Evolutionary conservation across 306 rosid genomes (phyloP).

Genomic region (Casuarina cunninghamiana): DNA sequence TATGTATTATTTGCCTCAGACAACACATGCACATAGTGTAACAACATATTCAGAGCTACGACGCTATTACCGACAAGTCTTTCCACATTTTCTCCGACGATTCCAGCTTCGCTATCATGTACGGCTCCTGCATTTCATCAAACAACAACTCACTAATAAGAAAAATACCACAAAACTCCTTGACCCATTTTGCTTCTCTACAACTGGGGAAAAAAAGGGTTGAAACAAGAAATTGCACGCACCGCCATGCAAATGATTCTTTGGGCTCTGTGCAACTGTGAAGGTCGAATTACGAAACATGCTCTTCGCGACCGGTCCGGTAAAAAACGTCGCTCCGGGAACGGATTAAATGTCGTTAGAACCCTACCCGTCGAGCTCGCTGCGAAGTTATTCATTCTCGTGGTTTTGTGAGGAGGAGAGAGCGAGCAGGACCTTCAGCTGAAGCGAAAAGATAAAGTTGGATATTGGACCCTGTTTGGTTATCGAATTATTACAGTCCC

Average conservation of each 20-base stretch:
- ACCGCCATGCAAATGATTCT: constrained; percentile 93
- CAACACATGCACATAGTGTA: not conserved
- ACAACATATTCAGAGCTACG: constrained; percentile 5
- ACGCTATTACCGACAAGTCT: constrained; percentile 68
- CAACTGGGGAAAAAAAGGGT: not conserved
- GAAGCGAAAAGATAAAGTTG: not conserved
- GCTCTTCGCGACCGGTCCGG: constrained; percentile 29
- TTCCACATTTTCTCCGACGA: constrained; percentile 97
- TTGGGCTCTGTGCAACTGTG: constrained; percentile 29
- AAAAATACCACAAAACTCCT: not conserved
- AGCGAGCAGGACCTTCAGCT: not conserved
- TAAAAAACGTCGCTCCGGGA: constrained; percentile 37
- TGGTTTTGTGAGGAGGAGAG: not conserved
- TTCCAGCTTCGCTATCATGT: constrained; percentile 77
- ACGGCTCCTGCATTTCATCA: constrained; percentile 68
- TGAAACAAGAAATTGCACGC: constrained; percentile 11
- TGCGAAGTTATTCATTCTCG: constrained; percentile 55
- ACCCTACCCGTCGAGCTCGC: constrained; percentile 57
- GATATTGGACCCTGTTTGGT: constrained; percentile 15
- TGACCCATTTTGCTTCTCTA: not conserved
- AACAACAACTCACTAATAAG: constrained; percentile 8
- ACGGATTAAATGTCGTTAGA: constrained; percentile 27
- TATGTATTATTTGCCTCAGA: not conserved
- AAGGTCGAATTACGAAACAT: constrained; percentile 38
- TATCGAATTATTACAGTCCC: not conserved